These are phyloP conservation scores for Pestalotiopsis sp. DNA, from an alignment of 2,329 filamentous ascomycete species.

Conservation along the genomic window DNA sequence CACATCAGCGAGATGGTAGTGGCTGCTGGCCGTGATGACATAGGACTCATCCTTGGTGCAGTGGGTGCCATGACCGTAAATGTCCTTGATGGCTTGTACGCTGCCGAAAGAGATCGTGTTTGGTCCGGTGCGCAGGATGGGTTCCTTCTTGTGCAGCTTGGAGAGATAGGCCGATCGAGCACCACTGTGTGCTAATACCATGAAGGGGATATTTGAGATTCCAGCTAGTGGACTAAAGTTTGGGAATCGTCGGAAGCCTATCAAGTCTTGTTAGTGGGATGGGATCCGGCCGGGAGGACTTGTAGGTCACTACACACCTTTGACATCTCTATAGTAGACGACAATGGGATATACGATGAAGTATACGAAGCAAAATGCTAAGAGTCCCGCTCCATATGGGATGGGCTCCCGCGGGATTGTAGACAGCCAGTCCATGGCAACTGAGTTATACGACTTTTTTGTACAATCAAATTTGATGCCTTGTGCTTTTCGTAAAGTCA, in stretches of 20 bases:
- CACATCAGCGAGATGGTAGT: conserved; percentile 56
- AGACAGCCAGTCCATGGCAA: neutral
- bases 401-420: neutral
- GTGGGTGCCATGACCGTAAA: conserved; percentile 53
- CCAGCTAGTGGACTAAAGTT: conserved; percentile 45
- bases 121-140: conserved; percentile 48
- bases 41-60: conserved; percentile 55
- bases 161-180: conserved; percentile 45
- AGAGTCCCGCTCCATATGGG: conserved; percentile 17
- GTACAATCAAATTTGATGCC: neutral
- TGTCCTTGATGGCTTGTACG: conserved; percentile 49
- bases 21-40: conserved; percentile 44
- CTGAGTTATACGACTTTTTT: neutral
- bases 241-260: conserved; percentile 47
- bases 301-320: conserved; percentile 29
- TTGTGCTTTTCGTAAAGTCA: neutral
- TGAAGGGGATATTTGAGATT: conserved; percentile 49
- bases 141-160: conserved; percentile 47
- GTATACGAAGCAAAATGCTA: conserved; percentile 28
- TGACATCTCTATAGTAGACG: conserved; percentile 46
- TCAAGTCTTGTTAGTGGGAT: neutral
- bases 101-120: conserved; percentile 46
- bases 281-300: too few species aligned
- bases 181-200: conserved; percentile 44
- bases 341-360: conserved; percentile 42